Evolutionary conservation across 768 basidiomycete genomes (phyloP), one percentile per base, ranked within the genome.

Genomic region (Terana coerulea): DNA sequence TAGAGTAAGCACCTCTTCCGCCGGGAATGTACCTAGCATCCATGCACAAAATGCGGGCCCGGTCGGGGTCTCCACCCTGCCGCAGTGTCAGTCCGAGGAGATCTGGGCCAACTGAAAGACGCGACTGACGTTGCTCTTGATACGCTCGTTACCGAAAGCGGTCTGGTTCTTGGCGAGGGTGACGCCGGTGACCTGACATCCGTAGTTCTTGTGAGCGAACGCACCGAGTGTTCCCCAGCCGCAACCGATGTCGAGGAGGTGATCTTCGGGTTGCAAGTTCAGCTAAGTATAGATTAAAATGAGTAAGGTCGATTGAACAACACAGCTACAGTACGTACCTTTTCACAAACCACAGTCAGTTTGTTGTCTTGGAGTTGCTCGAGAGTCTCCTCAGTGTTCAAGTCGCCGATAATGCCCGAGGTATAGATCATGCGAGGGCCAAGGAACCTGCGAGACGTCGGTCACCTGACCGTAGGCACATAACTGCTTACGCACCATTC

Each of bases 361-460:
- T 99, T 98, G 79, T 98, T 99, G 70, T 98, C 95, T 75, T 99
- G 97, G 9, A 99, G 81, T 59, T 93, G 78, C 67, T 98, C 95
- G 41, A 99, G 79, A 11, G 91, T 84, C 68, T 98, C 88, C 56
- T 85, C 75, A 35, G 75, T 71, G 57, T 80, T 79, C 53, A 87
- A 71, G 64, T 88, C 83, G 22, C 73, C 72, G 50, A 98, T 79
- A 46, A 99, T 76, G 57, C 97, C 97, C 24, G 91, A 95, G 10
- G 97, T 99, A 69, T 98, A 99, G 65, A 99, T 83, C 95, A 97
- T 97, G 54, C 91, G 88, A 5, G 90, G 88, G 9, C 93, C 93
- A 36, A 97, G 79, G 81, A 95, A 95, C 89, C n/a, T n/a, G n/a
- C 1, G n/a, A n/a, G 10, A 6, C 4, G 19, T 26, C 45, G 3